Base-by-base conservation (phyloP, 2,329 filamentous ascomycete species). In the Aureobasidium sp. region DNA sequence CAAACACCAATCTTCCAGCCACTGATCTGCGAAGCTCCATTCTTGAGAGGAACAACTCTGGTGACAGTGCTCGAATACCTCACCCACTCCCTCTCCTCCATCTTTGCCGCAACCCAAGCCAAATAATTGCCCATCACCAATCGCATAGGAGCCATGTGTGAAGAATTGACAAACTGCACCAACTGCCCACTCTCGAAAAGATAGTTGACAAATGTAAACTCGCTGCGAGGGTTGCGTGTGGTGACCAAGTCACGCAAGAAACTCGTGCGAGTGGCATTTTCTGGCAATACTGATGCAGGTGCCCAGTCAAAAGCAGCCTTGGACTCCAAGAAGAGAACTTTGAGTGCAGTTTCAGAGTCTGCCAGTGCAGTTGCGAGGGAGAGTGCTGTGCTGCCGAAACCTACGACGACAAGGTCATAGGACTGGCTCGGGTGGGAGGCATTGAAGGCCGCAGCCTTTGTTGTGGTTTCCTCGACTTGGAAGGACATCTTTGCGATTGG, bases 121-220 rank as follows among this genome's bases (percentile, higher is more conserved):
- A 71, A 66, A 57, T 71, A 71, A 29, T 67, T 63, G 17, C 61
- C 64, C 62, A 70, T 69, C 3, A 68, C 61, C 42, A 64, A 56
- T 47, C 67, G 54, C 11, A 64, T 63, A 1, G 69, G 69, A 11
- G 61, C 62, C 35, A 70, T 64, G 39, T 63, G 64, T n/a, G 68
- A 69, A 35, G 67, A 64, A 52, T 71, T 71, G 45, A 68, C 66
- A 62, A 69, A 71, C 6, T 61, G 64, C 17, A 69, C 65, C 15
- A 71, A 62, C 39, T 67, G 68, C 27, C 66, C 63, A 3, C 68
- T 70, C 15, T 63, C 63, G 54, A 69, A 67, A 6, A 71, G 64
- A 49, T 68, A 70, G 49, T 71, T 71, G 59, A 71, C 59, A 47
- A 71, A 70, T 2, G 69, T 71, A 54, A 66, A 70, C 29, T 64